These are phyloP conservation scores for Pichia sp. DNA, from an alignment of 1,139 yeast genomes.

Conservation along the genomic window DNA sequence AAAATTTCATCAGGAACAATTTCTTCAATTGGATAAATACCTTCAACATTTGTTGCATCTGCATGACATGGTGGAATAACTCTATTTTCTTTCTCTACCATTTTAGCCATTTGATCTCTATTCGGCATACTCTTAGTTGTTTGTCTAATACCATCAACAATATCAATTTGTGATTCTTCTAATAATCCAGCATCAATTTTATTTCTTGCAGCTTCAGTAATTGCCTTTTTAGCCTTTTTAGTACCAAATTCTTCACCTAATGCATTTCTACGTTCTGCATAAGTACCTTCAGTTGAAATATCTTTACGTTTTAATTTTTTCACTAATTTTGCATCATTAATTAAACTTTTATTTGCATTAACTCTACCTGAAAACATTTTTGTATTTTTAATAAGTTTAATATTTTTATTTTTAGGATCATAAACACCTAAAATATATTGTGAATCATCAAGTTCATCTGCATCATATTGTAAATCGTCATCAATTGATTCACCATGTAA, in stretches of 20 bases:
- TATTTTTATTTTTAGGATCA: conserved; percentile 52
- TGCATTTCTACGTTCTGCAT: conserved; percentile 57
- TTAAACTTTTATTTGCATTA: conserved; percentile 7
- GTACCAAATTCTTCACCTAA: conserved; percentile 97
- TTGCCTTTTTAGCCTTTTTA: conserved; percentile 89
- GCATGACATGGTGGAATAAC: conserved; percentile 77
- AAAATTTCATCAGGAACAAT: conserved; percentile 68
- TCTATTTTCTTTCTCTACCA: conserved; percentile 56
- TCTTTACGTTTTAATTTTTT: conserved; percentile 12
- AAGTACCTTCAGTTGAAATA: conserved; percentile 9
- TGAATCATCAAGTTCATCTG: conserved; percentile 38
- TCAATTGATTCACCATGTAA: conserved; percentile 71
- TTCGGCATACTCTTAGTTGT: conserved; percentile 72
- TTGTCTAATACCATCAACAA: conserved; percentile 70
- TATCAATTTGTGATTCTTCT: conserved; percentile 62
- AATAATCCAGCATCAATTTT: conserved; percentile 73
- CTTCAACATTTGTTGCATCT: conserved; percentile 75
- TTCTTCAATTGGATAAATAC: conserved; percentile 66
- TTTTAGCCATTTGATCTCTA: conserved; percentile 48
- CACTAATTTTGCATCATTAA: conserved; percentile 14
- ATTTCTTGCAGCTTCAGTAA: conserved; percentile 73
- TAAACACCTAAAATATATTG: conserved; percentile 52
- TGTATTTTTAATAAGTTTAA: conserved; percentile 42
- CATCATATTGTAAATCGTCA: conserved; percentile 61
- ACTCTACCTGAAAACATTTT: conserved; percentile 15